Base-by-base conservation (phyloP, 2,329 filamentous ascomycete species). In the Fusarium mangiferae region DNA sequence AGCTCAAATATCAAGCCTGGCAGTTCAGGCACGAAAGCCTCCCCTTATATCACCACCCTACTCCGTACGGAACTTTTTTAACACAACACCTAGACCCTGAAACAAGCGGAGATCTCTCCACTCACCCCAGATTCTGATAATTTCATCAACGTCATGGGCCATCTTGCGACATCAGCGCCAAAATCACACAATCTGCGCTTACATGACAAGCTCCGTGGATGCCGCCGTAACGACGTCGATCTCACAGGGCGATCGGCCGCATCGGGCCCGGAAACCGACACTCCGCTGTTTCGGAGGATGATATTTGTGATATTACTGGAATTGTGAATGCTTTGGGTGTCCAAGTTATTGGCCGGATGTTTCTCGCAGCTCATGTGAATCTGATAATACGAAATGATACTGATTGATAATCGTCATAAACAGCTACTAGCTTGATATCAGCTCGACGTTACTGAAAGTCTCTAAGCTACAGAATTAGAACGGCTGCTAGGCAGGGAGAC, bases 131-230 rank as follows among this genome's bases (percentile, higher is more conserved):
- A 70, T 59, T 75, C 26, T 55, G 24, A 18, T 48, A 62, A 56
- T 17, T 39, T 26, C 17, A 42, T 42, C 28, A 58, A 70, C 74
- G 70, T 78, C 76, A 78, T 75, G 61, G 49, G n/a, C 35, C 26
- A 33, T 33, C 63, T 44, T 41, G 55, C 76, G 67, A 78, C 76
- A 78, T 77, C 48, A 61, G 69, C 71, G 67, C 76, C 73, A 78
- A 78, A 78, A 78, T 78, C 73, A 77, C 76, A 78, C 76, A 78
- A 78, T 77, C 49, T 55, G 28, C 33, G 41, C 56, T 57, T 62
- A 54, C 49, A 51, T 38, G 51, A 65, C 54, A 45, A 54, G 52
- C 48, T 54, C 42, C 61, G 57, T 66, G 49, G 51, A 46, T 45
- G 60, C 54, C 38, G 26, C 20, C 33, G 33, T 13, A 57, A 36